phyloP scores from a whole-genome alignment of 2,329 filamentous ascomycete species.

The Aspergillus proliferans region DNA sequence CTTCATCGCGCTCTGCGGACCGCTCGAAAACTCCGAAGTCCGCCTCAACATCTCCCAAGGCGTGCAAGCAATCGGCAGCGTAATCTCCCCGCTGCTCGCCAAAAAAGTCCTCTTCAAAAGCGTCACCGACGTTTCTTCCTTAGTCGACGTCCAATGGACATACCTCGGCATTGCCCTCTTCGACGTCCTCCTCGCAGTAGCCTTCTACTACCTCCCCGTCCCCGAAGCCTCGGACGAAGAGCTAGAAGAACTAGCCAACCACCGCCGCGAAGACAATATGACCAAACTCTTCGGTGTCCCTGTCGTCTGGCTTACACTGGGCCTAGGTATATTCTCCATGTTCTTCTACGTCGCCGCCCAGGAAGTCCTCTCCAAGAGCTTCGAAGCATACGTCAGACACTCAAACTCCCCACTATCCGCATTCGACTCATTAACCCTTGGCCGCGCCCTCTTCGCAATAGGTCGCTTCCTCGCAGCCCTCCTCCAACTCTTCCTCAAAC shows the following conservation, averaged over 20 bases:
- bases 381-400: slow-evolving; percentile 38
- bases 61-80: slow-evolving; percentile 55
- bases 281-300: slow-evolving; percentile 41
- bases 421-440: slow-evolving; percentile 48
- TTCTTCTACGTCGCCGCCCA: slow-evolving; percentile 59
- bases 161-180: slow-evolving; percentile 60
- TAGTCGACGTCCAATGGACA: slow-evolving; percentile 59
- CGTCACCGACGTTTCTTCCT: slow-evolving; percentile 42
- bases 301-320: slow-evolving; percentile 53
- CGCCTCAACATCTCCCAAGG: slow-evolving; percentile 56
- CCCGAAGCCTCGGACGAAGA: slow-evolving; percentile 58
- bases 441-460: slow-evolving; percentile 52
- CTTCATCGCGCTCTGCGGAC: slow-evolving; percentile 58
- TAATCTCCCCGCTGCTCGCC: slow-evolving; percentile 55
- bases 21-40: slow-evolving; percentile 54
- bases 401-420: slow-evolving; percentile 18
- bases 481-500: slow-evolving; percentile 50
- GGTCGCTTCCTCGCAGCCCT: slow-evolving; percentile 53
- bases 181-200: slow-evolving; percentile 52
- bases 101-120: slow-evolving; percentile 52
- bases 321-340: slow-evolving; percentile 48
- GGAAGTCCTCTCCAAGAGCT: slow-evolving; percentile 49
- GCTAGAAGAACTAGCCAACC: slow-evolving; percentile 50
- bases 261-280: slow-evolving; percentile 45
- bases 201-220: slow-evolving; percentile 56